These are phyloP conservation scores for Aspergillus hortae DNA, from an alignment of 2,329 filamentous ascomycete genomes.

Conservation along the genomic window DNA sequence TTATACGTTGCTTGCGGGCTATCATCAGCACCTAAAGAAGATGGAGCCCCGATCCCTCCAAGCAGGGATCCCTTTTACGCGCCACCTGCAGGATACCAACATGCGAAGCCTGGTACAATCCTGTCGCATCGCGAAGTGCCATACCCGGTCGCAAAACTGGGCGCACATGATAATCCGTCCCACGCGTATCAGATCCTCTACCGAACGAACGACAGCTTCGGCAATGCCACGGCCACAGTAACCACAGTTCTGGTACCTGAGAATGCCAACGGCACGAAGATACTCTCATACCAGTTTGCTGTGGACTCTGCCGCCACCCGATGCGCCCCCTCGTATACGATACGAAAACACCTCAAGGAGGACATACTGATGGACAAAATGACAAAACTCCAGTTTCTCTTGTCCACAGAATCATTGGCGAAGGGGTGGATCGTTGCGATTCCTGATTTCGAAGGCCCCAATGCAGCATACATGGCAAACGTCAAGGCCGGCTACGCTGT, in stretches of 20 bases:
- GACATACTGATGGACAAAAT: background rate
- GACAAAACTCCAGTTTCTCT: background rate
- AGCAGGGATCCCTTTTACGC: conserved; percentile 1
- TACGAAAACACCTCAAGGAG: background rate
- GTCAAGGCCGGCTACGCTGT: background rate
- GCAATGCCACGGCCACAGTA: background rate
- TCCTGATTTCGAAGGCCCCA: conserved; percentile 1
- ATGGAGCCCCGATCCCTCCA: background rate
- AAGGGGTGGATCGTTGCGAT: background rate
- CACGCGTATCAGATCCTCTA: conserved; percentile 3
- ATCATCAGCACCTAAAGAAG: background rate
- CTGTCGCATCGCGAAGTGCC: background rate
- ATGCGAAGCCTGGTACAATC: background rate
- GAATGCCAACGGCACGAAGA: background rate
- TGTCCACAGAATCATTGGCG: background rate
- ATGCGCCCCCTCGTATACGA: conserved; percentile 3
- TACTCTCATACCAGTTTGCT: conserved; percentile 3
- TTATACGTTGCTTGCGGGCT: background rate
- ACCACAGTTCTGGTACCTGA: conserved; percentile 4
- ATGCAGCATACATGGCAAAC: background rate
- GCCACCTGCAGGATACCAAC: background rate
- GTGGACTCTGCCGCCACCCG: background rate
- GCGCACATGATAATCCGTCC: background rate
- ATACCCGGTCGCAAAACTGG: background rate
- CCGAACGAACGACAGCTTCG: conserved; percentile 1